phyloP scores from a whole-genome alignment of 73 alveolate genomes.

The Symbiodinium natans region DNA sequence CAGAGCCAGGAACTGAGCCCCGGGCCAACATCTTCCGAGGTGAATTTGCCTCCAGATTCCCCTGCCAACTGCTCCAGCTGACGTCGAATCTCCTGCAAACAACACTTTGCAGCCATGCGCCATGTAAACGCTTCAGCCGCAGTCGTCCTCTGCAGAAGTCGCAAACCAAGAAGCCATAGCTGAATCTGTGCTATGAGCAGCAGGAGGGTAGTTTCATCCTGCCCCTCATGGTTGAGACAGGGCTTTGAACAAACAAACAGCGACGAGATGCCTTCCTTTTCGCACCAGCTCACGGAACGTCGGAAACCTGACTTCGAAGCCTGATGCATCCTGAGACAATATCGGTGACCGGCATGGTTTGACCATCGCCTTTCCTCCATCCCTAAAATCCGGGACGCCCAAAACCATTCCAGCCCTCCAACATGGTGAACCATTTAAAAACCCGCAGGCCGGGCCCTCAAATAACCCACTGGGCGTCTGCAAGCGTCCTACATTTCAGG shows the following conservation, averaged over 20 bases:
- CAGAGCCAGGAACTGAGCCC: background rate
- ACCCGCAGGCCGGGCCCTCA: too few species aligned
- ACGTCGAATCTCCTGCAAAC: slow-evolving; percentile 52
- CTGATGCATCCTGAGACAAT: too few species aligned
- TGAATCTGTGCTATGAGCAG: background rate
- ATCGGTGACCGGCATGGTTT: too few species aligned
- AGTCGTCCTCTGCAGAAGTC: slow-evolving; percentile 59
- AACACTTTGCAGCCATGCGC: background rate
- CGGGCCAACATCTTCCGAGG: slow-evolving; percentile 52
- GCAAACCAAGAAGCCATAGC: slow-evolving; percentile 83
- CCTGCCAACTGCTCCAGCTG: slow-evolving; percentile 58
- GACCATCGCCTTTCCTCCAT: too few species aligned
- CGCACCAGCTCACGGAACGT: too few species aligned
- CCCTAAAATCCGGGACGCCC: too few species aligned
- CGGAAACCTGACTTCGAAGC: too few species aligned
- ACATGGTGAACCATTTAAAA: too few species aligned
- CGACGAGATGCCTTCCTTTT: too few species aligned
- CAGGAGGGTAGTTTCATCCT: background rate
- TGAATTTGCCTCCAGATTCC: slow-evolving; percentile 53
- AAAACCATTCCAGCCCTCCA: too few species aligned
- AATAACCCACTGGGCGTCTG: too few species aligned
- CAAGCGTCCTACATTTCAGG: too few species aligned
- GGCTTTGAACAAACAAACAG: background rate
- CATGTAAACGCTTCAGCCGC: background rate
- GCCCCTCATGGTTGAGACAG: background rate